phyloP scores from a whole-genome alignment of 2,329 filamentous ascomycete genomes.

The Alternaria sp. region DNA sequence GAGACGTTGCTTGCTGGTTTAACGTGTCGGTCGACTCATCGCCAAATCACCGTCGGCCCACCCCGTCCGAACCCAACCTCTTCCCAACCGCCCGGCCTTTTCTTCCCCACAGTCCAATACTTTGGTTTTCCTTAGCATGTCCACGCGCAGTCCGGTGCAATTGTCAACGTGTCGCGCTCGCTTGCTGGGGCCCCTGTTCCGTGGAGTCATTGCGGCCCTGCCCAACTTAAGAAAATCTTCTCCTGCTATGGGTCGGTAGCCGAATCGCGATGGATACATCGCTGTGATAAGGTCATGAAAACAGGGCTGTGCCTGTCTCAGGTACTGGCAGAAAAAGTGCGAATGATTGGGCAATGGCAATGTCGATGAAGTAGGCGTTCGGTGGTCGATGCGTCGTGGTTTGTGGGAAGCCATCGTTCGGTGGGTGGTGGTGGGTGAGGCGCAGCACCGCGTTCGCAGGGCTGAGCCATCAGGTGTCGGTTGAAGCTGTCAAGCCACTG shows the following conservation, averaged over 20 bases:
- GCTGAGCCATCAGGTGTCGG: constrained; percentile 7
- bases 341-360: constrained; percentile 31
- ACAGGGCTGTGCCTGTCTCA: constrained; percentile 39
- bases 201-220: constrained; percentile 9
- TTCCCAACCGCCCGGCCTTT: constrained; percentile 7
- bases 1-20: constrained; percentile 1
- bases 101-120: constrained; percentile 19
- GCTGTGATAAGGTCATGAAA: constrained; percentile 2
- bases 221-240: constrained; percentile 14
- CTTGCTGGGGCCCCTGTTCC: neutral
- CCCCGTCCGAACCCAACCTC: constrained; percentile 14
- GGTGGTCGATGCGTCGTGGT: constrained; percentile 12
- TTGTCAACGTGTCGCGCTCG: constrained; percentile 20
- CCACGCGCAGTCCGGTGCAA: constrained; percentile 14
- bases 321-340: constrained; percentile 38
- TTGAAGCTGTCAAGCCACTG: constrained; percentile 20
- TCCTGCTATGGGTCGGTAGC: constrained; percentile 1
- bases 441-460: constrained; percentile 19
- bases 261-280: constrained; percentile 7
- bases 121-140: constrained; percentile 1
- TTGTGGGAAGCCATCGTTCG: constrained; percentile 13
- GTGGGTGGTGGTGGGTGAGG: constrained; percentile 16
- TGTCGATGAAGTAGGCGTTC: constrained; percentile 15
- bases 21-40: constrained; percentile 15
- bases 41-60: neutral